phyloP scores from a whole-genome alignment of 2,329 filamentous ascomycete species.

The Alternaria hordeiaustralica region DNA sequence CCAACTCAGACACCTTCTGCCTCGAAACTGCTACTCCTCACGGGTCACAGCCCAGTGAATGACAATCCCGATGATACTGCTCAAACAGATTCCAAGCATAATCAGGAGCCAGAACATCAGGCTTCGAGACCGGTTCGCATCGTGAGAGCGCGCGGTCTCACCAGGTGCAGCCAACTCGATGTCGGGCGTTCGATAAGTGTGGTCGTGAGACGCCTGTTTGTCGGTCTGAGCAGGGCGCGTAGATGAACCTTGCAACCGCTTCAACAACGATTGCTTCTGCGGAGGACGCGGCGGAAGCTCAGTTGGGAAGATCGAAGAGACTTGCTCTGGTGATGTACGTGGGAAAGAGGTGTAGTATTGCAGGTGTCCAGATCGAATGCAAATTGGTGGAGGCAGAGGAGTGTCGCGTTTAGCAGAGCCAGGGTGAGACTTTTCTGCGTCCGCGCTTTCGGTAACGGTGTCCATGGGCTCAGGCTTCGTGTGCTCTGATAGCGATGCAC shows the following conservation, averaged over 20 bases:
- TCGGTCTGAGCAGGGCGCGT: neutral
- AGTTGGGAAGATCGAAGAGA: neutral
- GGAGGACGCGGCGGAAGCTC: neutral
- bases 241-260: neutral
- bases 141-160: rapidly evolving
- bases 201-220: neutral
- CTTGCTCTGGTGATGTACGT: neutral
- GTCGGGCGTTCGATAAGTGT: neutral
- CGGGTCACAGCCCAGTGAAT: neutral
- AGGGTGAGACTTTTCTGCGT: neutral
- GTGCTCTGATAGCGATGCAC: neutral
- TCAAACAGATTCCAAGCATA: neutral
- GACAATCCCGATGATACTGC: neutral
- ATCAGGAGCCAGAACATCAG: neutral
- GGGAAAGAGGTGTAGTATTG: neutral
- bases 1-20: no score
- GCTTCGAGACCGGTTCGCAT: no score
- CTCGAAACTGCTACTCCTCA: neutral
- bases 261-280: neutral
- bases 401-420: neutral
- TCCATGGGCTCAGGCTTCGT: neutral
- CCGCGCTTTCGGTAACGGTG: neutral
- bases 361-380: neutral
- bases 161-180: neutral
- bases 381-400: neutral